Base-by-base conservation (phyloP, 2,329 filamentous ascomycete species). In the Pezicula radicicola region DNA sequence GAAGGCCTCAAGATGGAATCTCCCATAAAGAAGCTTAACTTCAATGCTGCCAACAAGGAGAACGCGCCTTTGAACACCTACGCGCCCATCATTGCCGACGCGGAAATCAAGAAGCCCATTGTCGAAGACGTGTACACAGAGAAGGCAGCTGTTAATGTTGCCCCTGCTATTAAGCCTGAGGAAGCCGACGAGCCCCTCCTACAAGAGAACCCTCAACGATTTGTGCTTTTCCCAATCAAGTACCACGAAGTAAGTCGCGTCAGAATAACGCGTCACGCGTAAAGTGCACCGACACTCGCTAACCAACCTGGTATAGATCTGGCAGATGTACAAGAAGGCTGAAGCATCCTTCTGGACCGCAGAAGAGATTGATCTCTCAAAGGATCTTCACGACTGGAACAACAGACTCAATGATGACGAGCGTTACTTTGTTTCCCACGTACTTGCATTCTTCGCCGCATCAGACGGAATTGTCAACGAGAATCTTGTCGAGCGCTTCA, bases 241-340 rank as follows among this genome's bases (percentile, higher is more conserved):
- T 97, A 97, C 76, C 92, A 97, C 68, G 93, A 97, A 87, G 93
- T 97, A 76, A 74, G 90, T 62, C 56, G 55, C 55, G 54, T 60
- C 46, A 39, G 57, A 28, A 63, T 33, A 13, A 66, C 63, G 75
- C 77, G 75, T 59, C 72, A 86, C 88, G 88, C 85, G 87, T 90
- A 79, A 80, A 88, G 79, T 87, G 79, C 44, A 53, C 54, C 43
- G 40, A 64, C 74, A 79, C 68, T 81, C 69, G 52, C 51, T 56
- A 51, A 55, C 57, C 48, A 56, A 54, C 46, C 19, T 53, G 41
- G 49, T 49, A 9, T 28, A 97, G 92, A 95, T 97, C 74, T 99
- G 94, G 94, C 93, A 97, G 75, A 97, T 97, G 93, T 99, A 99
- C 85, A 99, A 99, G 85, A 97, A 97, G 79, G 92, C 92, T 61